Percentiles rank a stretch among this genome's conserved stretches.
These are phyloP conservation scores for Arthrobotrys conoides DNA, from an alignment of 2,329 filamentous ascomycete species.

Conservation along the genomic window DNA sequence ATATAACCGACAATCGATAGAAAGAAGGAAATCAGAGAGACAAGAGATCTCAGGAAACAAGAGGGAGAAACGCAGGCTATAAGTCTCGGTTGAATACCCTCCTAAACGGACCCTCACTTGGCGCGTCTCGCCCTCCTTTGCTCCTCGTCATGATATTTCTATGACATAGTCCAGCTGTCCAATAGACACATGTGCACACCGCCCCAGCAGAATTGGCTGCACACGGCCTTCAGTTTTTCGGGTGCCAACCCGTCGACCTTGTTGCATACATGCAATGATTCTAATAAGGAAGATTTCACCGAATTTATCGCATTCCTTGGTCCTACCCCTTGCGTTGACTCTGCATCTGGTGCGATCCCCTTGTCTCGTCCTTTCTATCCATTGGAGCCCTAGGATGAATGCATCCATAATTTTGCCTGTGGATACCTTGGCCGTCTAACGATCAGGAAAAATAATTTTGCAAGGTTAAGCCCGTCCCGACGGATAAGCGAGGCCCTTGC, in stretches of 20 bases:
- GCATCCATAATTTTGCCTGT: slow-evolving; percentile 23
- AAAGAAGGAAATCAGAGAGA: not conserved
- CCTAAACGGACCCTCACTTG: slow-evolving; percentile 20
- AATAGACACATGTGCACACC: too few relatives aligned
- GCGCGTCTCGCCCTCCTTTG: slow-evolving; percentile 32
- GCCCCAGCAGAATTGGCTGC: not conserved
- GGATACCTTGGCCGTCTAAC: not conserved
- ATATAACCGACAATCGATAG: slow-evolving; percentile 29
- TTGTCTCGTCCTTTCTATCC: slow-evolving; percentile 14
- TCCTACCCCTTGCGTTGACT: slow-evolving; percentile 21
- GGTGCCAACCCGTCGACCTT: slow-evolving; percentile 29
- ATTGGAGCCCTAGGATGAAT: slow-evolving; percentile 35
- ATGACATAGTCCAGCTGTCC: not conserved
- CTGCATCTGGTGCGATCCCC: not conserved
- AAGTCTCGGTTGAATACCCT: slow-evolving; percentile 4
- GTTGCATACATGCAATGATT: slow-evolving; percentile 46
- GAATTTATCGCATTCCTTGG: slow-evolving; percentile 19
- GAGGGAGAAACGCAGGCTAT: slow-evolving; percentile 29
- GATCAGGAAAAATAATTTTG: not conserved
- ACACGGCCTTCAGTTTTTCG: not conserved
- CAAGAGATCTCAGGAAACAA: not conserved
- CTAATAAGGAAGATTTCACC: slow-evolving; percentile 19
- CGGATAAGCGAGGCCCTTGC: slow-evolving; percentile 7
- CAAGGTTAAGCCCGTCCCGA: not conserved
- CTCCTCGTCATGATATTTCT: not conserved